Conservation (phyloP, 1,139 yeast species). For the Kodamaea plutei region DNA sequence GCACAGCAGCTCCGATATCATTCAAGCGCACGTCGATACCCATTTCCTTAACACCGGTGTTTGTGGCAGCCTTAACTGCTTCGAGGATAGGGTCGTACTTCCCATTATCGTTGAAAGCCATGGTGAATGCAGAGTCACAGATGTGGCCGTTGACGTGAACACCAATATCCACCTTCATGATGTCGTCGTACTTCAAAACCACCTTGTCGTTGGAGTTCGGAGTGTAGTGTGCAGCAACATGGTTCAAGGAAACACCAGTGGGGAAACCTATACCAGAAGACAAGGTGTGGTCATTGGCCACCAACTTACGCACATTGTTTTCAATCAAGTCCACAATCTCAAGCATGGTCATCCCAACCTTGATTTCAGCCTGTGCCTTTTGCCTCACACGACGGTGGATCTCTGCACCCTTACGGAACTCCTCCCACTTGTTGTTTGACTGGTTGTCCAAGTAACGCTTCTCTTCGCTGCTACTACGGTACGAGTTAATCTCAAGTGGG, state of each 20-base stretch:
- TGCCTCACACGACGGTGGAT: slow-evolving; percentile 88
- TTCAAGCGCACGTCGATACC: slow-evolving; percentile 95
- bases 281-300: slow-evolving; percentile 61
- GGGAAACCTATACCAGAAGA: slow-evolving; percentile 95
- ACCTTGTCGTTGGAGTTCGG: slow-evolving; percentile 94
- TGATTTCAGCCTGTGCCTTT: slow-evolving; percentile 66
- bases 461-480: slow-evolving; percentile 84
- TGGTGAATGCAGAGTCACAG: slow-evolving; percentile 92
- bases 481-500: slow-evolving; percentile 64
- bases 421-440: slow-evolving; percentile 67
- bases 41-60: slow-evolving; percentile 87
- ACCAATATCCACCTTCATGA: slow-evolving; percentile 95
- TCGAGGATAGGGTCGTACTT: slow-evolving; percentile 73
- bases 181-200: slow-evolving; percentile 78
- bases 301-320: slow-evolving; percentile 71
- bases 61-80: slow-evolving; percentile 90
- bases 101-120: slow-evolving; percentile 67
- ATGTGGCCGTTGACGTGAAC: slow-evolving; percentile 96
- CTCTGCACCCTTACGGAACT: slow-evolving; percentile 93
- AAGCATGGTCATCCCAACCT: slow-evolving; percentile 90
- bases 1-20: slow-evolving; percentile 93
- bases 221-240: slow-evolving; percentile 96
- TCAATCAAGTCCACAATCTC: slow-evolving; percentile 90
- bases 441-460: slow-evolving; percentile 74
- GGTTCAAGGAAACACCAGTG: slow-evolving; percentile 88